These are phyloP conservation scores for Xanthoconium separans DNA, from an alignment of 1,284 basidiomycete species.

Conservation along the genomic window DNA sequence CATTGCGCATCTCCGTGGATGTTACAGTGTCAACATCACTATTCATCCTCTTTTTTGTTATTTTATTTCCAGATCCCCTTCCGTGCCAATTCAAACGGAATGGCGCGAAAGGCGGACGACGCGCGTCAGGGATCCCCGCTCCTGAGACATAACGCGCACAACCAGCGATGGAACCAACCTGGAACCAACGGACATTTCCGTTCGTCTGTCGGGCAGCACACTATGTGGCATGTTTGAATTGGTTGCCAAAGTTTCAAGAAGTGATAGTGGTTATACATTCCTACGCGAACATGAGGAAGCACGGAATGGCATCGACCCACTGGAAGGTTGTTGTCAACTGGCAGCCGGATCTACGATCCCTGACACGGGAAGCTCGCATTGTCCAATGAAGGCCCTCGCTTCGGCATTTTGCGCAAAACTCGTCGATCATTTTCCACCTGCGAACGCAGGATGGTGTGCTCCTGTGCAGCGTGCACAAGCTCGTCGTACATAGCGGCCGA, in stretches of 20 bases:
- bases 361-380: too few species aligned
- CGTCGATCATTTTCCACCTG: too few species aligned
- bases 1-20: conserved; percentile 13
- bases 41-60: neutral
- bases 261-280: neutral
- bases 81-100: conserved; percentile 3
- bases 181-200: conserved; percentile 18
- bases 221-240: neutral
- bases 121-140: neutral
- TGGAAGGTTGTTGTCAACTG: too few species aligned
- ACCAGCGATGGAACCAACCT: too few species aligned
- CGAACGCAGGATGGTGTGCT: too few species aligned
- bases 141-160: neutral
- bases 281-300: too few species aligned
- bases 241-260: conserved; percentile 11
- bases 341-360: too few species aligned
- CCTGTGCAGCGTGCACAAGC: too few species aligned
- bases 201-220: neutral
- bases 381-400: too few species aligned
- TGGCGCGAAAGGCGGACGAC: conserved; percentile 2
- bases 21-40: conserved; percentile 3
- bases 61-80: conserved; percentile 8
- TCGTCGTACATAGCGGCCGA: too few species aligned
- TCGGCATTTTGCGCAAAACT: too few species aligned
- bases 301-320: too few species aligned